Percentiles rank a stretch among this genome's conserved stretches.
phyloP scores from a whole-genome alignment of 1,139 yeast genomes.

The Meyerozyma athensensis region DNA sequence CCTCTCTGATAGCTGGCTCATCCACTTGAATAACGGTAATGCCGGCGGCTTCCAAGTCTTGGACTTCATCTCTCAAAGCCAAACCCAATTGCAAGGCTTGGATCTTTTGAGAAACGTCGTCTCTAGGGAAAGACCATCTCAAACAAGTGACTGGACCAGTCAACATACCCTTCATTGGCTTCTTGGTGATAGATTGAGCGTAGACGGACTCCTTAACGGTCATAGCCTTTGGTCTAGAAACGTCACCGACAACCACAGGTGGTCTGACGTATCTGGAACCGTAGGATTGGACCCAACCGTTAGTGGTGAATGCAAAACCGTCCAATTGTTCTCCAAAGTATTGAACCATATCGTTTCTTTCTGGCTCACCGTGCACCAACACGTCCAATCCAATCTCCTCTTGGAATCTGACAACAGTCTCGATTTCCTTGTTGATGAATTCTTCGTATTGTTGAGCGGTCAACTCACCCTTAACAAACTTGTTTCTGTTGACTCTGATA shows the following conservation, averaged over 20 bases:
- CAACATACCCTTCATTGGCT: slow-evolving; percentile 99
- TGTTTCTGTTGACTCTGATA: slow-evolving; percentile 97
- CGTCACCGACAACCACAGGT: slow-evolving; percentile 98
- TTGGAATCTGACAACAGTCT: slow-evolving; percentile 94
- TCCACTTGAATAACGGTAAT: slow-evolving; percentile 97
- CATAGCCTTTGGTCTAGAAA: slow-evolving; percentile 97
- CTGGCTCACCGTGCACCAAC: slow-evolving; percentile 99
- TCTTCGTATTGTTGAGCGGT: slow-evolving; percentile 92
- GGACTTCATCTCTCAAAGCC: slow-evolving; percentile 97
- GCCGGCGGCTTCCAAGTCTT: slow-evolving; percentile 97
- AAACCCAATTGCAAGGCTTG: slow-evolving; percentile 97
- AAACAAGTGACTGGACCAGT: slow-evolving; percentile 99
- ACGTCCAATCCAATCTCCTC: slow-evolving; percentile 98
- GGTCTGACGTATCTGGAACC: slow-evolving; percentile 99
- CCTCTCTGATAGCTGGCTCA: slow-evolving; percentile 99
- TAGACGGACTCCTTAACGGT: slow-evolving; percentile 98
- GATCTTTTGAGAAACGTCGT: slow-evolving; percentile 87
- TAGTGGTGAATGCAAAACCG: slow-evolving; percentile 96
- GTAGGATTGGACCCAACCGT: slow-evolving; percentile 99
- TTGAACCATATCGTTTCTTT: slow-evolving; percentile 99
- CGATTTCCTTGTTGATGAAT: slow-evolving; percentile 95
- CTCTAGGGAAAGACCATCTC: slow-evolving; percentile 99
- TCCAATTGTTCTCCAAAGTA: slow-evolving; percentile 98
- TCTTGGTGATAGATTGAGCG: slow-evolving; percentile 93
- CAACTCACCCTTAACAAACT: slow-evolving; percentile 93